phyloP scores from a whole-genome alignment of 768 basidiomycete genomes.

The Gautieria morchelliformis region DNA sequence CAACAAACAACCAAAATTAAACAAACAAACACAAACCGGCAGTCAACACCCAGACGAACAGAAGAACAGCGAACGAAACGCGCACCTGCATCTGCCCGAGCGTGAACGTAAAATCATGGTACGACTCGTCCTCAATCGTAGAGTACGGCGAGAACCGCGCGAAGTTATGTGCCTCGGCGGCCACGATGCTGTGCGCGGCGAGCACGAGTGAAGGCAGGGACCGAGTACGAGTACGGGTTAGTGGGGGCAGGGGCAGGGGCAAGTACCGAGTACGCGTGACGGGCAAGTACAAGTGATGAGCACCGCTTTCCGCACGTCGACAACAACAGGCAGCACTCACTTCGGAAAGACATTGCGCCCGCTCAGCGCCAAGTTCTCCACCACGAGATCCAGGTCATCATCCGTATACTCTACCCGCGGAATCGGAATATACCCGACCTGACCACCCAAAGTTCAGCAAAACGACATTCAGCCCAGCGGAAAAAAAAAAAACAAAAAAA shows the following conservation, averaged over 20 bases:
- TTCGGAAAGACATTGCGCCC: constrained; percentile 88
- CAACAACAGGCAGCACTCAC: background rate
- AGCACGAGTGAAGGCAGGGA: too few species aligned
- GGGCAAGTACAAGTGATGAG: background rate
- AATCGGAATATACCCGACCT: constrained; percentile 80
- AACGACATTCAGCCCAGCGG: too few species aligned
- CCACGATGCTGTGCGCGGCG: constrained; percentile 29
- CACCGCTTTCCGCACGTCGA: background rate
- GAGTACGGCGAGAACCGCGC: constrained; percentile 80
- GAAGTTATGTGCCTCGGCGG: constrained; percentile 70
- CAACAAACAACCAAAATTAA: background rate
- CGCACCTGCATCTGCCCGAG: constrained; percentile 73
- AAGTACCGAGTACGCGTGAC: too few species aligned
- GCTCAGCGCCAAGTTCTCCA: constrained; percentile 86
- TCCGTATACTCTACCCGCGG: constrained; percentile 93
- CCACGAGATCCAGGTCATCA: constrained; percentile 74
- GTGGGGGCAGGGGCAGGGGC: too few species aligned
- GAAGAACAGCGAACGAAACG: background rate
- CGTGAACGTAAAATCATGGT: constrained; percentile 67
- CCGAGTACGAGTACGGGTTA: too few species aligned
- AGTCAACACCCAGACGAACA: background rate
- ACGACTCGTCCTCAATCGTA: constrained; percentile 41
- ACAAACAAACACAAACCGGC: too few species aligned
- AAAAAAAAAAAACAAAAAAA: too few species aligned
- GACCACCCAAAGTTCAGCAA: too few species aligned